phyloP scores from a whole-genome alignment of 345 rosid species.

The Gossypium stocksii region DNA sequence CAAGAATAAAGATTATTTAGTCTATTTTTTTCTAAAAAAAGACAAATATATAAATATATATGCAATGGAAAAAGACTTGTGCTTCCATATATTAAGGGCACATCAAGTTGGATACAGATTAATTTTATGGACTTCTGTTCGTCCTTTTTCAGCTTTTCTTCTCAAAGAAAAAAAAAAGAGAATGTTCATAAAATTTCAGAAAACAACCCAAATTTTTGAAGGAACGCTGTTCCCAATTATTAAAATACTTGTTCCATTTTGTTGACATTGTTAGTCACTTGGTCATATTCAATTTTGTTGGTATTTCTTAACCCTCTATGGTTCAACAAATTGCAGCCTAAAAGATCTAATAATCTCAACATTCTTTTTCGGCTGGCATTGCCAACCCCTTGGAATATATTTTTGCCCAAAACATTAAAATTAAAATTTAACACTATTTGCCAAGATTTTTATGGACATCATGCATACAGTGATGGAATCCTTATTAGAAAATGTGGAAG shows the following conservation, averaged over 20 bases:
- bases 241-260: too few species aligned
- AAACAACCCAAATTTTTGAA: neutral
- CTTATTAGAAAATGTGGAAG: neutral
- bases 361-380: neutral
- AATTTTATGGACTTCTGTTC: neutral
- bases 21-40: neutral
- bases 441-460: neutral
- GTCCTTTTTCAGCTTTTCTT: neutral
- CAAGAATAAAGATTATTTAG: neutral
- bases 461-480: conserved; percentile 2
- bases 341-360: neutral
- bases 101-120: conserved; percentile 10
- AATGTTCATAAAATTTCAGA: neutral
- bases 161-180: neutral
- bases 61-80: neutral
- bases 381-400: neutral
- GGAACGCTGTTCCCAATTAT: neutral
- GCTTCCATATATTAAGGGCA: conserved; percentile 2
- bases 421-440: neutral
- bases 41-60: conserved; percentile 6
- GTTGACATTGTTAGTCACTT: too few species aligned
- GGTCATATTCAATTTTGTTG: neutral
- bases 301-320: neutral
- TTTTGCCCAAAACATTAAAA: neutral
- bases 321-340: neutral